Base-by-base conservation (phyloP, 2,329 filamentous ascomycete species). In the Exophiala dermatitidis region DNA sequence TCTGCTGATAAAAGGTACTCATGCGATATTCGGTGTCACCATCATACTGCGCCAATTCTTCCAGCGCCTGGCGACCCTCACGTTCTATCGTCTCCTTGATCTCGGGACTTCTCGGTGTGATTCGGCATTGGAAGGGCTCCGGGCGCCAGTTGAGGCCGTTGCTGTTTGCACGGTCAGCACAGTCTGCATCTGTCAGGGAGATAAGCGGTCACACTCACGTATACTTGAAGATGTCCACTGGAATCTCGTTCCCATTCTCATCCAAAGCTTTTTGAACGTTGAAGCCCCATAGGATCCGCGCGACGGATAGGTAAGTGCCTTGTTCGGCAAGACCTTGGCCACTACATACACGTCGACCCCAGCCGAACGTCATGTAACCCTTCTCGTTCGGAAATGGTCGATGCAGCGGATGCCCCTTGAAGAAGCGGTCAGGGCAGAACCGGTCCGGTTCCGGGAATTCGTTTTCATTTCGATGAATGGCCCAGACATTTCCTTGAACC, bases 141-240 rank as follows among this genome's bases (percentile, higher is more conserved):
- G 79, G 79, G 2, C 79, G 72, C 77, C 79, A 80, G 57, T 82
- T 82, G 28, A 81, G 67, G 1, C 79, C 79, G 57, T 82, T 79
- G 1, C 54, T 56, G 42, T 38, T 40, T 19, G 19, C 19, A 19
- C 19, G 19, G 19, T 19, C 19, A 19, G 19, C 19, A 19, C 19
- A 19, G 19, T 19, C 19, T 19, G 19, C 19, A 19, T 19, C 19
- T 19, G 2, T 19, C 19, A 19, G 19, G 19, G 19, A 19, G 19
- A 19, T 19, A 1, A 19, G 19, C 19, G 19, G 19, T 19, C 19
- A 19, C 19, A 19, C 19, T 19, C 19, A 19, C 19, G 75, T 79
- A 57, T 77, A 78, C 52, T 75, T 68, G 57, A 80, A 79, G 38
- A 82, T 81, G 55, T 82, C 78, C 37, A 82, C 76, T 1, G 75